Conservation (phyloP, 164 flowering plant genomes). For the Tetrastigma voinierianum region DNA sequence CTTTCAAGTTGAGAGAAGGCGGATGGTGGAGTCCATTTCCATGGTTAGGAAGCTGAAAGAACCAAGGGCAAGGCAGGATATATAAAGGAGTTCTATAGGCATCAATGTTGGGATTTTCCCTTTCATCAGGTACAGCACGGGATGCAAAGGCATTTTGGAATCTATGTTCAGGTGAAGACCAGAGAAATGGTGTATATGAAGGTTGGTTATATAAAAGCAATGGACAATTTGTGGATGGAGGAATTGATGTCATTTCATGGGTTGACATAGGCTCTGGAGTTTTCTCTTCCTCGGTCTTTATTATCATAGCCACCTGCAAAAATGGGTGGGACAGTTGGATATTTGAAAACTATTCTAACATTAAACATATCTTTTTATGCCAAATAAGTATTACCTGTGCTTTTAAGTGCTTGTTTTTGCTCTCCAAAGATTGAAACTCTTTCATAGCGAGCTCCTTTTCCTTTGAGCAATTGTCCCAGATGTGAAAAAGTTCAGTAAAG, state of each 20-base stretch:
- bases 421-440: conserved; percentile 54
- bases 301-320: conserved; percentile 43
- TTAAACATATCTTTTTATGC: neutral
- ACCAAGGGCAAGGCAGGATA: conserved; percentile 64
- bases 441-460: conserved; percentile 65
- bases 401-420: conserved; percentile 53
- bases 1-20: conserved; percentile 9
- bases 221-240: conserved; percentile 29
- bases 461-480: conserved; percentile 34
- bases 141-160: conserved; percentile 16
- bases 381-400: conserved; percentile 43
- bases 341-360: neutral
- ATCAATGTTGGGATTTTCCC: conserved; percentile 19
- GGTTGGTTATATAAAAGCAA: conserved; percentile 30
- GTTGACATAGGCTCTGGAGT: conserved; percentile 18
- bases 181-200: conserved; percentile 35
- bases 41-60: conserved; percentile 38
- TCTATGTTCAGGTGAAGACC: conserved; percentile 37
- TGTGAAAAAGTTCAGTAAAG: neutral
- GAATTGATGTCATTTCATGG: conserved; percentile 18
- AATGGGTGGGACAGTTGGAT: conserved; percentile 1
- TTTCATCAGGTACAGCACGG: conserved; percentile 23
- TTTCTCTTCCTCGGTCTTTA: conserved; percentile 34
- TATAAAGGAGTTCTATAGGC: conserved; percentile 37
- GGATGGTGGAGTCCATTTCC: conserved; percentile 22